Evolutionary conservation across 2,329 filamentous ascomycete genomes (phyloP).

Genomic region (Sphaerulina musiva): DNA sequence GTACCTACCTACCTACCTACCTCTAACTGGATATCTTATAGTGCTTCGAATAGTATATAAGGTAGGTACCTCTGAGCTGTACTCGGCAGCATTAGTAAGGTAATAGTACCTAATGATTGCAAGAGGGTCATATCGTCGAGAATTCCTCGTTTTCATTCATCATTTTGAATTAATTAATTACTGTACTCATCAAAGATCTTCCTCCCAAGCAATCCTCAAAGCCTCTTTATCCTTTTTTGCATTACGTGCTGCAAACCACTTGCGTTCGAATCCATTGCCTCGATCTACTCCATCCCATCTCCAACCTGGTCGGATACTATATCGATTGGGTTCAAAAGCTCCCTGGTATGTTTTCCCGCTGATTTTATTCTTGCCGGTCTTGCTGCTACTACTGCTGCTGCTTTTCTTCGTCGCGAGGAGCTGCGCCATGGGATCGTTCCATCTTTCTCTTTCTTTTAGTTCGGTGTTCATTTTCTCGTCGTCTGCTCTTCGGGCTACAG

Average conservation of each 20-base stretch:
- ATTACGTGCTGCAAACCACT: conserved; percentile 87
- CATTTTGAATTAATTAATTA: too few species aligned
- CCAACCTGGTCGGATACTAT: conserved; percentile 86
- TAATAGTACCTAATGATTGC: too few species aligned
- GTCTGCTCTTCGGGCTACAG: conserved; percentile 71
- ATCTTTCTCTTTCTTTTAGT: conserved; percentile 66
- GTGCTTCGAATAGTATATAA: too few species aligned
- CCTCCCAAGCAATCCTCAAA: conserved; percentile 89
- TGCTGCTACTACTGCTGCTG: conserved; percentile 46
- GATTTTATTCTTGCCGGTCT: conserved; percentile 51
- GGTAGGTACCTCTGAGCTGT: too few species aligned
- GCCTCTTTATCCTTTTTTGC: conserved; percentile 67
- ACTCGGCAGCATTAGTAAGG: too few species aligned
- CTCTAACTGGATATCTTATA: too few species aligned
- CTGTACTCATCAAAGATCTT: conserved; percentile 55
- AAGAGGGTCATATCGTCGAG: too few species aligned
- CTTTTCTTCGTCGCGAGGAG: conserved; percentile 58
- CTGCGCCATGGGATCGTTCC: conserved; percentile 88
- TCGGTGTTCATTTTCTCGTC: conserved; percentile 82
- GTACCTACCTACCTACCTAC: too few species aligned
- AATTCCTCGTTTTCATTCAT: too few species aligned
- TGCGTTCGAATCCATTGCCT: conserved; percentile 84
- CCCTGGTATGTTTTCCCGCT: conserved; percentile 62
- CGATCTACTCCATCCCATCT: conserved; percentile 96
- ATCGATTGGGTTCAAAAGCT: conserved; percentile 78